These are phyloP conservation scores for Colletotrichum musicola DNA, from an alignment of 2,329 filamentous ascomycete species.

Conservation along the genomic window DNA sequence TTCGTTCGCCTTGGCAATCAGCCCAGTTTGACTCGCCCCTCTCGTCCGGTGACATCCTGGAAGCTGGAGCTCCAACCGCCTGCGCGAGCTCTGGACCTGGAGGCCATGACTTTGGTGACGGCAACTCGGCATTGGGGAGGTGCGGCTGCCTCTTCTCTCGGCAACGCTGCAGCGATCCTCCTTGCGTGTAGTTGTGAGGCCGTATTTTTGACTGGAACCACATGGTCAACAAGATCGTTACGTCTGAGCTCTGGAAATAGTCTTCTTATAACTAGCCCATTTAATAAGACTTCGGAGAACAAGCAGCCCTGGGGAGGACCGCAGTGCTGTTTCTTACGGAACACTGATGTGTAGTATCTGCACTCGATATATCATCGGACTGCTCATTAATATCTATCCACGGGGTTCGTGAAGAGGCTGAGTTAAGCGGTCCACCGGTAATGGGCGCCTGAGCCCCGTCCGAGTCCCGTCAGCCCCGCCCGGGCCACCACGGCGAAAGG, in stretches of 20 bases:
- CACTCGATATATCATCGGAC: too few species aligned
- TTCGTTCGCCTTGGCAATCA: conserved; percentile 31
- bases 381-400: too few species aligned
- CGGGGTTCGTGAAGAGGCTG: too few species aligned
- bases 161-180: neutral
- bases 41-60: neutral
- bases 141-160: neutral
- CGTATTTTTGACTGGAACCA: neutral
- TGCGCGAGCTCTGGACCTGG: neutral
- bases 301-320: too few species aligned
- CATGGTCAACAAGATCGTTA: too few species aligned
- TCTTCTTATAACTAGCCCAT: neutral
- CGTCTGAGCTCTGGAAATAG: neutral
- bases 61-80: neutral
- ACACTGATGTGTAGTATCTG: too few species aligned
- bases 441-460: too few species aligned
- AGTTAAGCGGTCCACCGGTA: too few species aligned
- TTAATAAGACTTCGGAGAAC: too few species aligned
- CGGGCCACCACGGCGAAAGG: too few species aligned
- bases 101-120: neutral
- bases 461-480: too few species aligned
- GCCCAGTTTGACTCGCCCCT: conserved; percentile 33
- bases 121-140: neutral
- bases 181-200: neutral
- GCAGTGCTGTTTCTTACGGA: too few species aligned